phyloP scores from a whole-genome alignment of 1,139 yeast species.

The Debaryomyces fabryi region DNA sequence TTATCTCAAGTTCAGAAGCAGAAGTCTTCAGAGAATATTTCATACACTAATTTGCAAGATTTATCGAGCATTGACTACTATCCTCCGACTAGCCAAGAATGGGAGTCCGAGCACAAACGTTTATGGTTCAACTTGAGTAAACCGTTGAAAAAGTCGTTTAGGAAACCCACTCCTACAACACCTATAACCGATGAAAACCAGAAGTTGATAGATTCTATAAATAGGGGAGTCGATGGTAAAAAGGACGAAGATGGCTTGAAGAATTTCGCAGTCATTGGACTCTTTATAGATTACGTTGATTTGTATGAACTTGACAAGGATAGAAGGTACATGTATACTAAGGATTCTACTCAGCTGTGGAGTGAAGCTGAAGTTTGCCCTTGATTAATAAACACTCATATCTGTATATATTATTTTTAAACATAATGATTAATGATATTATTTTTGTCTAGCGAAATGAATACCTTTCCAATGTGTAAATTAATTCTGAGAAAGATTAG shows the following conservation, averaged over 20 bases:
- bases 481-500: background rate
- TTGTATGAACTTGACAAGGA: constrained; percentile 62
- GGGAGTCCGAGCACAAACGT: constrained; percentile 62
- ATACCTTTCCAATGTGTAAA: background rate
- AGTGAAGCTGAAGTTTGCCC: constrained; percentile 80
- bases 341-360: constrained; percentile 68
- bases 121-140: constrained; percentile 67
- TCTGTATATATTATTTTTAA: background rate
- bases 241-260: constrained; percentile 67
- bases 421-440: constrained; percentile 6
- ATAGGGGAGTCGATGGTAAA: constrained; percentile 83
- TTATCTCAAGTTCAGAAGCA: constrained; percentile 9
- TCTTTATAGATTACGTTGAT: constrained; percentile 77
- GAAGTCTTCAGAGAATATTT: constrained; percentile 22
- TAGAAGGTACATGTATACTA: constrained; percentile 55
- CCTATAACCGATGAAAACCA: constrained; percentile 58
- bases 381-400: constrained; percentile 20
- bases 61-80: constrained; percentile 27
- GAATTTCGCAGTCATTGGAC: constrained; percentile 68
- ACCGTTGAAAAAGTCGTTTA: constrained; percentile 61
- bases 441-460: background rate
- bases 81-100: constrained; percentile 64
- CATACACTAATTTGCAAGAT: constrained; percentile 35
- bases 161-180: constrained; percentile 72
- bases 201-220: constrained; percentile 65